Evolutionary conservation across 129 eudicot genomes (phyloP).

Genomic region (Logfia minima): DNA sequence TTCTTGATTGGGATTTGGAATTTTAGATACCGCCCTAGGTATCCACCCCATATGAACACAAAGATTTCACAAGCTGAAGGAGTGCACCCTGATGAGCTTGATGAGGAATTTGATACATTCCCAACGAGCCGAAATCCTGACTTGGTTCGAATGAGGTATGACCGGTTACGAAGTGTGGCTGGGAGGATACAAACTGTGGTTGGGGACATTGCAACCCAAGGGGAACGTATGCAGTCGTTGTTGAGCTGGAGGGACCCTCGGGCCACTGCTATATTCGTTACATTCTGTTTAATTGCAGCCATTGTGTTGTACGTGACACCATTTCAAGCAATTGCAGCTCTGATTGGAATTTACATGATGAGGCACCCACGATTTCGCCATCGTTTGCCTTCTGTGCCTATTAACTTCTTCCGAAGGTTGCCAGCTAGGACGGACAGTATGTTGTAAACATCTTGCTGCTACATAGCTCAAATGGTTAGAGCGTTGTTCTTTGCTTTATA

Average conservation of each 20-base stretch:
- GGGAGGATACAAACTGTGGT: constrained; percentile 89
- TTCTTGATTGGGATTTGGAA: constrained; percentile 93
- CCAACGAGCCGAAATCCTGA: constrained; percentile 88
- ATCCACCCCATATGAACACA: constrained; percentile 98
- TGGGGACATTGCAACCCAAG: constrained; percentile 80
- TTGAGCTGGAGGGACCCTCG: constrained; percentile 98
- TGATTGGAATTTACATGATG: constrained; percentile 78
- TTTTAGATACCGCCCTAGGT: constrained; percentile 79
- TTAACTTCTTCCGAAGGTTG: constrained; percentile 87
- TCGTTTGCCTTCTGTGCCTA: constrained; percentile 76
- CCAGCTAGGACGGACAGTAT: constrained; percentile 96
- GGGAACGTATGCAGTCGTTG: constrained; percentile 86
- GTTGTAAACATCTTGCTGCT: constrained; percentile 45
- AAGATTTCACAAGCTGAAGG: constrained; percentile 92
- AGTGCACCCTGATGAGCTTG: constrained; percentile 92
- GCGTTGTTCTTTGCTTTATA: not conserved
- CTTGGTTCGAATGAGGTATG: constrained; percentile 79
- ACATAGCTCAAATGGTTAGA: not conserved
- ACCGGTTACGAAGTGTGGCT: constrained; percentile 86
- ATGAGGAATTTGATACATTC: constrained; percentile 86
- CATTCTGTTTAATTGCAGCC: constrained; percentile 79
- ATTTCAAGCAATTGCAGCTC: constrained; percentile 75
- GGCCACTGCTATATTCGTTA: constrained; percentile 75
- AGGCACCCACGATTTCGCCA: constrained; percentile 94
- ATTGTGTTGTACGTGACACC: constrained; percentile 83